Percentiles rank a stretch among this genome's conserved stretches.
Conservation (phyloP, 139 green algal genomes). For the Chlorella sp. region DNA sequence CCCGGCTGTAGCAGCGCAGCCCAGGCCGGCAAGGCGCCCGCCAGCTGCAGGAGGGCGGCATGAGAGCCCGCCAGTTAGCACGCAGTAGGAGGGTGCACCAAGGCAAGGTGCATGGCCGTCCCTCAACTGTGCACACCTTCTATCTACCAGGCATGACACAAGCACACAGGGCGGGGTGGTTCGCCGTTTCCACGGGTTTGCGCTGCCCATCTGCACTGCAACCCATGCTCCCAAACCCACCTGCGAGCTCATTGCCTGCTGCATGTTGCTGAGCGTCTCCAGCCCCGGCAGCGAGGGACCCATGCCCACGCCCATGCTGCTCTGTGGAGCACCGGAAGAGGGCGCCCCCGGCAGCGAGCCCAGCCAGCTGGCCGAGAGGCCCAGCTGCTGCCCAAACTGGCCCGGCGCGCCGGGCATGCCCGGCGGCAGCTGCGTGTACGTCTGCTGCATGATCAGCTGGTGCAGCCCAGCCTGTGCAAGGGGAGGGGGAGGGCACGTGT, state of each 20-base stretch:
- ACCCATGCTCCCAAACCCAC: not conserved
- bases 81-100: no score
- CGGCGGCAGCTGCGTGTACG: conserved; percentile 16
- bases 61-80: no score
- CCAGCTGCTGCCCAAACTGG: conserved; percentile 19
- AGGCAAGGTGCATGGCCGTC: no score
- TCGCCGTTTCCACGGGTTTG: no score
- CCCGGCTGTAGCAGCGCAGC: conserved; percentile 10
- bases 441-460: conserved; percentile 44
- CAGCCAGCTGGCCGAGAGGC: conserved; percentile 15
- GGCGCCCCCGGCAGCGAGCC: not conserved
- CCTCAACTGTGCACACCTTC: no score
- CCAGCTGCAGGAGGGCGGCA: not conserved
- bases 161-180: no score
- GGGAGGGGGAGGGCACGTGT: not conserved
- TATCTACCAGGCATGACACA: no score
- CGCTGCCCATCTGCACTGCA: not conserved
- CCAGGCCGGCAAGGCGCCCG: conserved; percentile 6
- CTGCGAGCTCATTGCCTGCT: conserved; percentile 15
- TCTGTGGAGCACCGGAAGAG: not conserved
- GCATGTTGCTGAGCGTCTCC: conserved; percentile 12
- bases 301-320: not conserved
- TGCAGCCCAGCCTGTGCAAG: conserved; percentile 34
- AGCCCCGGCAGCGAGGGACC: not conserved
- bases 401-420: not conserved